These are phyloP conservation scores for Aureobasidium sp. DNA, from an alignment of 2,329 filamentous ascomycete genomes.

Conservation along the genomic window DNA sequence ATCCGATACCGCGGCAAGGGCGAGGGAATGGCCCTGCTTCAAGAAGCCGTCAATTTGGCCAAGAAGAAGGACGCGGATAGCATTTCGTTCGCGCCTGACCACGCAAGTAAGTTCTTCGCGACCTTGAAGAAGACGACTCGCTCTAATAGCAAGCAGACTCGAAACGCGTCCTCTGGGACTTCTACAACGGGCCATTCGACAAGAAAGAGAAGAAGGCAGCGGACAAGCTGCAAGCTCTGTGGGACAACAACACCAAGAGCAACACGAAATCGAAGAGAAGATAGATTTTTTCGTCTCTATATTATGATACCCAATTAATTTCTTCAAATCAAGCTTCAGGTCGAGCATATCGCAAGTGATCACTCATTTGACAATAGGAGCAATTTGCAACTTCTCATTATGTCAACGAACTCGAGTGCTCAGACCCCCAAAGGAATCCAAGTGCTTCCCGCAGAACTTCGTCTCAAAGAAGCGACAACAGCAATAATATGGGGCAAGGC, in stretches of 20 bases:
- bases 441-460: not conserved
- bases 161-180: slow-evolving; percentile 52
- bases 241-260: slow-evolving; percentile 19
- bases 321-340: not conserved
- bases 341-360: not conserved
- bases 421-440: not conserved
- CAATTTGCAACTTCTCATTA: not conserved
- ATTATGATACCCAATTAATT: not conserved
- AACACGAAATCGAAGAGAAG: slow-evolving; percentile 23
- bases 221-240: slow-evolving; percentile 32
- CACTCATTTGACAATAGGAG: not conserved
- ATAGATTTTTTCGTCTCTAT: not conserved
- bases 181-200: slow-evolving; percentile 57
- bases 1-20: slow-evolving; percentile 63
- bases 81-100: slow-evolving; percentile 66
- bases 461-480: not conserved
- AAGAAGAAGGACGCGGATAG: slow-evolving; percentile 62
- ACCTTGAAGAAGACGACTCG: not conserved
- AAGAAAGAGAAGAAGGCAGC: slow-evolving; percentile 52
- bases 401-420: not conserved
- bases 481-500: no score
- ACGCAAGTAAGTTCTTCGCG: slow-evolving; percentile 57
- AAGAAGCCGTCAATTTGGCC: slow-evolving; percentile 63
- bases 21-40: slow-evolving; percentile 64
- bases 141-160: slow-evolving; percentile 31